Evolutionary conservation across 208 protist genomes (phyloP), one percentile per base, ranked within the genome.

Genomic region (Acanthamoeba sp.): DNA sequence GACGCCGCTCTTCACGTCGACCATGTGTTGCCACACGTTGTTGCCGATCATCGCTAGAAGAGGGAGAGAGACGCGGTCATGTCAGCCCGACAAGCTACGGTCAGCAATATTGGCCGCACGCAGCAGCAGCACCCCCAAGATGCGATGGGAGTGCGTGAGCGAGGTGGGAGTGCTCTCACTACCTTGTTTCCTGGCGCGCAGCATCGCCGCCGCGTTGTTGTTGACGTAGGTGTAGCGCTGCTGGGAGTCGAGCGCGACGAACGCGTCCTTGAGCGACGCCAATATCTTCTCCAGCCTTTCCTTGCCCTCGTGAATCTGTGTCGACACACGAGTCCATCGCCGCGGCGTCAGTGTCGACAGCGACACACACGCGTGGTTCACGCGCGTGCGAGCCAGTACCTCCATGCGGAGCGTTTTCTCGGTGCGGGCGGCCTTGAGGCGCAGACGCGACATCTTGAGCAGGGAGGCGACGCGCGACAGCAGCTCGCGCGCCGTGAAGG

Each of bases 401-500:
- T 93, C 48, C 24, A 55, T 34, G 12, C 87, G 57, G 14, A 93
- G 59, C 0, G 5, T 20, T 9, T 22, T 16, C 87, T 93, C 87
- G 5, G 40, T 62, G 10, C 20, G 5, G 18, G 87, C 87, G 27
- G 87, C 34, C 66, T 93, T 57, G 9, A 76, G 16, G 2, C 87
- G 40, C 6, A 93, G 3, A 20, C 66, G 57, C 3, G 50, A n/a
- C 62, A 93, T 40, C 18, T 34, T 42, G 29, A 93, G 32, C 1
- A 69, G 87, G 16, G 87, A 92, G 6, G 87, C 55, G 16, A 92
- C 87, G 36, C 59, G 55, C 27, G 87, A 48, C 32, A 94, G n/a
- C 36, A 95, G 94, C 76, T 95, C 55, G 27, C 59, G 48, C 10
- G 93, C 59, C 34, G 91, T 88, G 55, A 95, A 95, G 24, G 94